Base-by-base conservation (phyloP, 257 asterid species). In the Nicotiana paniculata region DNA sequence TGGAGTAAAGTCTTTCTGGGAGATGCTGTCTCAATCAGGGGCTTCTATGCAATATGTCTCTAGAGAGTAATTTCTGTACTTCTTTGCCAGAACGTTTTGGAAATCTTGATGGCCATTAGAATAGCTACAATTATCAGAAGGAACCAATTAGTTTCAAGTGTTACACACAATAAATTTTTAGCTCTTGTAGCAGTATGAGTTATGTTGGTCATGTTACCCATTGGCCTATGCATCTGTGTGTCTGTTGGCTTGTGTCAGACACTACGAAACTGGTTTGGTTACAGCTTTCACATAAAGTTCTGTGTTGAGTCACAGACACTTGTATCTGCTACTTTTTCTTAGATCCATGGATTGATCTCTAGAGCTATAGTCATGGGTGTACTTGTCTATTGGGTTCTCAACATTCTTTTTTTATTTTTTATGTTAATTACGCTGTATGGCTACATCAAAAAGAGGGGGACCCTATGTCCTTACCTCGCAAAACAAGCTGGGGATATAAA, bases 31-130 rank as follows among this genome's bases (percentile, higher is more conserved):
- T 65, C 93, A 89, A 39, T 85, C 89, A 81, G 99, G 97, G 85
- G 98, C 95, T 88, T 90, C 98, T 53, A 55, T 33, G 81, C 92
- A 84, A 75, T 84, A 90, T 88, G 11, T 96, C 86, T 90, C 98
- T 72, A 91, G 90, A 90, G 93, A 86, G 99, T 96, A 92, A 87
- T 61, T 17, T 66, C 55, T 77, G 81, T 59, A 78, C 77, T 57
- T 58, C 82, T 87, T 68, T 77, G 81, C 46, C 15, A 75, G 43
- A 74, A 46, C 0, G 11, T 81, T 75, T 15, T 64, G 83, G 67
- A 59, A 78, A 57, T 37, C 57, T 51, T 51, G 39, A 51, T 74
- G 63, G 39, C 37, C 28, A 15, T 48, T 32, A 74, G 62, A 74
- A 43, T 39, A 51, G 79, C 79, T 51, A 51, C 26, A 75, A 74